phyloP scores from a whole-genome alignment of 345 rosid genomes.

The Sisymbrium altissimum region DNA sequence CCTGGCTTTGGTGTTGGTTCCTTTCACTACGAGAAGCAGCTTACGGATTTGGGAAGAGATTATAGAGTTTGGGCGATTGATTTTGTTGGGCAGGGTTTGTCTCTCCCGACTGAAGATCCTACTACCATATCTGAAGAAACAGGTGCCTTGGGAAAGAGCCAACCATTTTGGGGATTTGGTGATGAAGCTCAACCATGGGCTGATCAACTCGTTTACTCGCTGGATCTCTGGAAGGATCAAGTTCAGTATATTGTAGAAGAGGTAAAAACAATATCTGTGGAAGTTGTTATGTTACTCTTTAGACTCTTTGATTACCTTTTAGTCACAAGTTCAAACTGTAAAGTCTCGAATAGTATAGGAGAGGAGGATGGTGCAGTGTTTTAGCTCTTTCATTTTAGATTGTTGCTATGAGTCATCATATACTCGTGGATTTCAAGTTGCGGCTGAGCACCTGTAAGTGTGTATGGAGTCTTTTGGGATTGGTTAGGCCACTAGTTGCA shows the following conservation, averaged over 20 bases:
- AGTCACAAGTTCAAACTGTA: background rate
- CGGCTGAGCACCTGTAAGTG: no score
- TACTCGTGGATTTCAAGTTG: no score
- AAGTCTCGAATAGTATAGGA: background rate
- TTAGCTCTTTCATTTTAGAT: no score
- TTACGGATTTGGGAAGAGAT: slow-evolving; percentile 83
- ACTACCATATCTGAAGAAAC: slow-evolving; percentile 39
- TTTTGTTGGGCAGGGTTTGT: slow-evolving; percentile 93
- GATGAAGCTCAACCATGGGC: slow-evolving; percentile 85
- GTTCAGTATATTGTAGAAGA: slow-evolving; percentile 70
- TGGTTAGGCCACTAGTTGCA: background rate
- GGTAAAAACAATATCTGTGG: slow-evolving; percentile 41
- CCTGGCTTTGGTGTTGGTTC: slow-evolving; percentile 99
- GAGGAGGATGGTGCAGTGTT: background rate
- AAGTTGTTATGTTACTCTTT: background rate
- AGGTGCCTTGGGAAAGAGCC: slow-evolving; percentile 22
- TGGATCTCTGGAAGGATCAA: slow-evolving; percentile 89
- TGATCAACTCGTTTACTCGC: slow-evolving; percentile 63
- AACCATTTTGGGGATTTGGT: slow-evolving; percentile 78
- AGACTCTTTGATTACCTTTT: background rate
- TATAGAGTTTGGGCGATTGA: slow-evolving; percentile 94
- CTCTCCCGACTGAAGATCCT: slow-evolving; percentile 77
- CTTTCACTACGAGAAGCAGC: slow-evolving; percentile 91
- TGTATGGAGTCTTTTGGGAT: background rate
- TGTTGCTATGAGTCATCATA: no score